phyloP scores from a whole-genome alignment of 192 early-diverging fungal species.

The Backusella liffmaniae region DNA sequence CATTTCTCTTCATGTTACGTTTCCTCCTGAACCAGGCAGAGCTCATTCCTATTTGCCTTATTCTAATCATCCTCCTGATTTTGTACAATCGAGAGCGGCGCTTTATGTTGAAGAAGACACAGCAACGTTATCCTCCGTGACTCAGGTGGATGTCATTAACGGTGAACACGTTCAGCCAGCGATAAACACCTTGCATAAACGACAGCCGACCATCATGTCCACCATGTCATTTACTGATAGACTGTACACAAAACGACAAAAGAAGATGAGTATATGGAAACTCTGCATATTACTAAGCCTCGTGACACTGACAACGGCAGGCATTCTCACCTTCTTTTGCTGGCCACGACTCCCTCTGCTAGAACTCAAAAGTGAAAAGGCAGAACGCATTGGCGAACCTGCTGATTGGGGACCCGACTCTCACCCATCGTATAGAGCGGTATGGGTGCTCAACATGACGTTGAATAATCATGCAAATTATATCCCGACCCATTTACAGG shows the following conservation, averaged over 20 bases:
- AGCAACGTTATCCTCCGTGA: background rate
- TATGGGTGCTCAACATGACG: slow-evolving; percentile 27
- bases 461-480: slow-evolving; percentile 29
- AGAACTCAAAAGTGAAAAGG: slow-evolving; percentile 1
- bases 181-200: background rate
- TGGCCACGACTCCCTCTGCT: slow-evolving; percentile 26
- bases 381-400: slow-evolving; percentile 5
- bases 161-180: slow-evolving; percentile 1
- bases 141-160: slow-evolving; percentile 8
- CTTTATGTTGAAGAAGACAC: slow-evolving; percentile 27
- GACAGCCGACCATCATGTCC: background rate
- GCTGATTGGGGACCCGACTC: slow-evolving; percentile 17
- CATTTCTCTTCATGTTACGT: background rate
- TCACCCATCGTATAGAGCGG: background rate
- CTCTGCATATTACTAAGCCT: background rate
- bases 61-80: slow-evolving; percentile 15
- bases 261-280: background rate
- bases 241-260: background rate
- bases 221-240: background rate
- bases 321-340: slow-evolving; percentile 16
- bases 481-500: slow-evolving; percentile 20
- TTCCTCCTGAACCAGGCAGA: background rate
- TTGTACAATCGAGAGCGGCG: slow-evolving; percentile 3
- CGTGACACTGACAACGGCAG: background rate
- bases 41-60: slow-evolving; percentile 27